phyloP scores from a whole-genome alignment of 495 filamentous ascomycete genomes.

The Podospora conica region DNA sequence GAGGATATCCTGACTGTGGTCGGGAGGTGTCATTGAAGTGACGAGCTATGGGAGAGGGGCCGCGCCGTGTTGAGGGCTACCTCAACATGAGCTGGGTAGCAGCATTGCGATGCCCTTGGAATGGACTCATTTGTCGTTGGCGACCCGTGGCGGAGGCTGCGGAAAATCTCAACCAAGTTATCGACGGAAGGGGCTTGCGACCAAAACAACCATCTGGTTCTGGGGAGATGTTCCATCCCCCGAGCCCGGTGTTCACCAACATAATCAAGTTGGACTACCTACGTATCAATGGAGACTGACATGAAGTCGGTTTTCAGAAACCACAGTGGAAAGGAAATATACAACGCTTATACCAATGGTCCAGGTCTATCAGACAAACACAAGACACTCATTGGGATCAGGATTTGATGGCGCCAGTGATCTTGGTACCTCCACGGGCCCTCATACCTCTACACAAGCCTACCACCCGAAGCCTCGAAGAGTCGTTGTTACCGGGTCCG shows the following conservation, averaged over 20 bases:
- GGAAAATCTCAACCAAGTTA: background rate
- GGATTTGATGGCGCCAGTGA: too few species aligned
- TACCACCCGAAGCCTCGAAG: too few species aligned
- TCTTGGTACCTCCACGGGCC: background rate
- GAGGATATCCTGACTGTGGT: constrained; percentile 1
- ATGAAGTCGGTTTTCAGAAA: too few species aligned
- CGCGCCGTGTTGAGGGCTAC: background rate
- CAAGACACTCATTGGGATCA: too few species aligned
- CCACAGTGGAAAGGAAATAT: too few species aligned
- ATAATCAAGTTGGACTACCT: too few species aligned
- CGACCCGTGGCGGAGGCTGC: background rate
- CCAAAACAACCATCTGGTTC: background rate
- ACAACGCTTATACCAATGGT: too few species aligned
- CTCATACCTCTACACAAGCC: too few species aligned
- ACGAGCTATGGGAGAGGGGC: background rate
- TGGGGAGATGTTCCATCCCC: background rate
- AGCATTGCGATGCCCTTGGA: background rate
- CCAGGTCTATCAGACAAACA: too few species aligned
- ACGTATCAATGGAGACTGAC: too few species aligned
- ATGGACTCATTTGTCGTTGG: background rate
- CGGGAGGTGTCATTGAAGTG: too few species aligned
- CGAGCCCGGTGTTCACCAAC: background rate
- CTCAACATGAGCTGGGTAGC: background rate
- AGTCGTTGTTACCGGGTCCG: too few species aligned
- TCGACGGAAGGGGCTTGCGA: background rate